Evolutionary conservation across 805 yeast species (phyloP).

Genomic region (Schwanniomyces polymorphus): DNA sequence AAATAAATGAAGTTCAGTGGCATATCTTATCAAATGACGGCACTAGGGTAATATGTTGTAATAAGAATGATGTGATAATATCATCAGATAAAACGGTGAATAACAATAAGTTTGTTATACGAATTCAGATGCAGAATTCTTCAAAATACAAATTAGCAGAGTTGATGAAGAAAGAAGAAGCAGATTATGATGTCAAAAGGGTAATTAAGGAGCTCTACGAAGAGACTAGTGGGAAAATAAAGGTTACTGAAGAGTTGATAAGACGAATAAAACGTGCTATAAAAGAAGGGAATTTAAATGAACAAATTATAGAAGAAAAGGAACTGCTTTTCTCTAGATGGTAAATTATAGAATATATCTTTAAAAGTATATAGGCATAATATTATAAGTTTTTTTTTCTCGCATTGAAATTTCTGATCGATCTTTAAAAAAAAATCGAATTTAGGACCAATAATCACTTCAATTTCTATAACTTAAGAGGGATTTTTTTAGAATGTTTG

Average conservation of each 20-base stretch:
- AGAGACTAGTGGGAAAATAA: constrained; percentile 10
- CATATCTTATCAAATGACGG: not conserved
- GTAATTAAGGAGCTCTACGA: constrained; percentile 7
- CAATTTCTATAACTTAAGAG: too few species aligned
- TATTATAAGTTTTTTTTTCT: not conserved
- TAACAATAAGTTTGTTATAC: not conserved
- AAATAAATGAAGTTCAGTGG: not conserved
- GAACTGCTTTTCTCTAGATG: constrained; percentile 5
- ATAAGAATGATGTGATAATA: not conserved
- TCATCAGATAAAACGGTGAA: not conserved
- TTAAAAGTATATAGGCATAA: not conserved
- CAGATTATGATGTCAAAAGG: constrained; percentile 2
- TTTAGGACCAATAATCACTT: too few species aligned
- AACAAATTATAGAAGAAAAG: constrained; percentile 11
- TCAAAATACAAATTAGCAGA: not conserved
- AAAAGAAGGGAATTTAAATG: constrained; percentile 8
- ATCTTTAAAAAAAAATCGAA: not conserved
- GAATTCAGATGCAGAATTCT: constrained; percentile 6
- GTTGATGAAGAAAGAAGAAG: not conserved
- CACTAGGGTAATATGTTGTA: not conserved
- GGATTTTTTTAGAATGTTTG: constrained; percentile 27
- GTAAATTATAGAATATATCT: not conserved
- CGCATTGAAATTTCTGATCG: not conserved
- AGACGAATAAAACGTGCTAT: constrained; percentile 7
- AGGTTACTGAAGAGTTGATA: constrained; percentile 7